A percentile compares a stretch with the other conserved stretches of the same genome.
Evolutionary conservation across 306 rosid species (phyloP).

Genomic region (Quercus parvula): DNA sequence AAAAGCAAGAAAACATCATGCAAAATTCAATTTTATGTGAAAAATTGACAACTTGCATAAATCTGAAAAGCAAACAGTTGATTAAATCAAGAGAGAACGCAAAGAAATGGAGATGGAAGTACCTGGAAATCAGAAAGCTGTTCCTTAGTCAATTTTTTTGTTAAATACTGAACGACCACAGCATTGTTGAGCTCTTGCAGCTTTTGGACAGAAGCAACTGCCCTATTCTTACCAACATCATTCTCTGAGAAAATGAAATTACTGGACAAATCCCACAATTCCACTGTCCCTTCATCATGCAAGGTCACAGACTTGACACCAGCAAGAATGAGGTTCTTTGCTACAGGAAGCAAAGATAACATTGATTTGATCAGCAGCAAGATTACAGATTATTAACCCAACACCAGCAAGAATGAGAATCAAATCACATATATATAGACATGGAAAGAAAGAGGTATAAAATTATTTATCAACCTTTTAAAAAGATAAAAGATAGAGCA

Average conservation of each 20-base stretch:
- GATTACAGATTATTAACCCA: background rate
- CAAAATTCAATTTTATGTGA: background rate
- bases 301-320: conserved; percentile 89
- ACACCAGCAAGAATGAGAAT: background rate
- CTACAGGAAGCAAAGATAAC: conserved; percentile 45
- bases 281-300: conserved; percentile 78
- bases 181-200: conserved; percentile 94
- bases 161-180: conserved; percentile 58
- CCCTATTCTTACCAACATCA: conserved; percentile 77
- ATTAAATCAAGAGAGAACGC: background rate
- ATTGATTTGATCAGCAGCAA: conserved; percentile 15
- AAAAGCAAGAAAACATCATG: background rate
- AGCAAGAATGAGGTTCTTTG: conserved; percentile 90
- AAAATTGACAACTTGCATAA: conserved; percentile 6
- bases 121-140: conserved; percentile 79
- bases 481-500: background rate
- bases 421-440: background rate
- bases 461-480: background rate
- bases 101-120: background rate
- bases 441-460: background rate
- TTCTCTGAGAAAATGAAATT: conserved; percentile 64
- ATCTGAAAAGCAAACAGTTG: background rate
- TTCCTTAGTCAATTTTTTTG: conserved; percentile 52
- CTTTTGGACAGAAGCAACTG: conserved; percentile 73
- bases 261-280: conserved; percentile 83